phyloP scores from a whole-genome alignment of 495 filamentous ascomycete genomes.

The Podospora comata region DNA sequence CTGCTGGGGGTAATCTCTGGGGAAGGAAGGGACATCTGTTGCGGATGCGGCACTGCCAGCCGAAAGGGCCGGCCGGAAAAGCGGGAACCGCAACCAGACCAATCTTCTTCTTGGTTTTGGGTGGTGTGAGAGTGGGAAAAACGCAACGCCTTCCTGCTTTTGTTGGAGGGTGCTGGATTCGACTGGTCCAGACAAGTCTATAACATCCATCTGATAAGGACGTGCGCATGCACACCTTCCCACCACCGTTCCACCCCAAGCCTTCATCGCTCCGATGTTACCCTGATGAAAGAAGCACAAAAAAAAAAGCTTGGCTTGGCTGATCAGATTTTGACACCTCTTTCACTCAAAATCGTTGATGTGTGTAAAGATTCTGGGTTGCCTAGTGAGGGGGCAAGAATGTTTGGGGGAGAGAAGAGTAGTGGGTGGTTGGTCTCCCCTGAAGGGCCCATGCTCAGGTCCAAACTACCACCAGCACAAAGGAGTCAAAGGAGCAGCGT shows the following conservation, averaged over 20 bases:
- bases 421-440: neutral
- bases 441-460: neutral
- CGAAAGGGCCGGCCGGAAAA: constrained; percentile 13
- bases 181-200: constrained; percentile 8
- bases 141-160: neutral
- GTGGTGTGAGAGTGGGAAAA: neutral
- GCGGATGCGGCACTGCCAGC: constrained; percentile 10
- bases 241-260: neutral
- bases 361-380: neutral
- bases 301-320: neutral
- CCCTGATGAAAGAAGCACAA: neutral
- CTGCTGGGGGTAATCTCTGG: neutral
- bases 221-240: neutral
- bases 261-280: neutral
- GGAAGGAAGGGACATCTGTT: neutral
- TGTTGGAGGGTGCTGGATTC: neutral
- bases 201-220: constrained; percentile 12
- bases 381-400: no score
- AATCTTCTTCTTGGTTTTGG: neutral
- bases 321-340: neutral
- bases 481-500: neutral
- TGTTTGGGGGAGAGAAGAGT: no score
- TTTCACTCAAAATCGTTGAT: neutral
- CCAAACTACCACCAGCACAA: neutral
- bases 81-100: constrained; percentile 2